Base-by-base conservation (phyloP, 441 rosid species). In the Pelargonium fulgidum region DNA sequence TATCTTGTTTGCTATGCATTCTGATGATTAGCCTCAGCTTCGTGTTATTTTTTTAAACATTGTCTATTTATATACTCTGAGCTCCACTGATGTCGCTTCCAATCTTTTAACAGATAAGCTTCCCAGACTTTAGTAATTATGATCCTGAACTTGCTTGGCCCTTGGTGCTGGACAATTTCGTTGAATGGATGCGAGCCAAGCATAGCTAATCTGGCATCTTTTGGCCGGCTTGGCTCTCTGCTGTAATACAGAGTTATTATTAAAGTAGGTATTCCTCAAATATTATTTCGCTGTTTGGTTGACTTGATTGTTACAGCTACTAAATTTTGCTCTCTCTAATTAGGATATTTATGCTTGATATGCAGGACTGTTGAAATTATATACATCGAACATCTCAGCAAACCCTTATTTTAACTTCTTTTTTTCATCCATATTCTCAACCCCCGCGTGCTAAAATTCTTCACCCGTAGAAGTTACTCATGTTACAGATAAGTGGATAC, bases 91-190 rank as follows among this genome's bases (percentile, higher is more conserved):
- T 11, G 17, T 48, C 7, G 17, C 61, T 42, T 66, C 64, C n/a
- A 48, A 67, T 71, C 9, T 48, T 70, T 71, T 65, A 47, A 68
- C 88, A 88, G 91, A 88, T 86, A 78, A 85, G 89, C 77, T 86
- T 88, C 84, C 91, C 93, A 12, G 91, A 84, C 20, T 73, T 85
- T 70, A 36, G 64, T 59, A 80, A 85, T 68, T 88, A 88, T 52
- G 82, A 88, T 79, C 89, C 90, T 20, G 80, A 78, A 70, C 93
- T 86, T n/a, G 91, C 93, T 50, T 88, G 93, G 93, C 93, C 93
- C 3, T 79, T 88, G 85, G 62, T 88, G 74, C 85, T 88, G 73
- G 90, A 88, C 87, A 88, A 85, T 74, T 88, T 88, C 78, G 93
- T 88, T 63, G 93, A 88, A 67, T 88, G 93, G 93, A 83, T 86